Base-by-base conservation (phyloP, 2,329 filamentous ascomycete species). In the Diplodia corticola region DNA sequence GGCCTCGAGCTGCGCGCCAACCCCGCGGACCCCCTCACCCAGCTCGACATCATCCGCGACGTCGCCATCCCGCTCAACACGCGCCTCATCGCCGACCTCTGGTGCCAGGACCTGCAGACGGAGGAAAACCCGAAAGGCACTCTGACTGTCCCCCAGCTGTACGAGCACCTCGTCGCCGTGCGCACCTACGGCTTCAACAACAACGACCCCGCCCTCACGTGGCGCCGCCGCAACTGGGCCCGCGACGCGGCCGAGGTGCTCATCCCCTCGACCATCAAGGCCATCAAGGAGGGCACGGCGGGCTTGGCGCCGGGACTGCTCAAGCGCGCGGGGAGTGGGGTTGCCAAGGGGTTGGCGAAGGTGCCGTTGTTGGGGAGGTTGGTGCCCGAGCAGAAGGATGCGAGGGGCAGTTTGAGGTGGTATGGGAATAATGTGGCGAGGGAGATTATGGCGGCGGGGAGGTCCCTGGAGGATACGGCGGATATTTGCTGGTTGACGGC, bases 121-220 rank as follows among this genome's bases (percentile, higher is more conserved):
- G 46, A 64, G 12, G 73, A 74, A 22, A 73, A 75, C 57, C 69
- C 70, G 1, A 50, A 64, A 6, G 74, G 74, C 10, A 68, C 69
- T 26, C 85, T 84, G 69, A 81, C 80, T 0, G 82, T 85, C 70
- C 81, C 85, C 35, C 84, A 87, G 74, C 73, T 88, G 69, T 86
- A 87, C 73, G 74, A 73, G 1, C 69, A 78, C 22, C 73, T 84
- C 24, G 70, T 81, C 20, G 76, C 82, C 65, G 74, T 84, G 26
- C 81, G 82, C 37, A 75, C 77, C 65, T 84, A 79, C 76, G 81
- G 79, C 15, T 79, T 80, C 44, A 81, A 82, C 69, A 82, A 83
- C 70, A 80, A 78, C 37, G 82, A 84, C 61, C 79, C 82, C 0
- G 82, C 71, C 0, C 77, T 82, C 69, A 77, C 81, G 1, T 83